Evolutionary conservation across 345 rosid genomes (phyloP).

Genomic region (Pugionium dolabratum): DNA sequence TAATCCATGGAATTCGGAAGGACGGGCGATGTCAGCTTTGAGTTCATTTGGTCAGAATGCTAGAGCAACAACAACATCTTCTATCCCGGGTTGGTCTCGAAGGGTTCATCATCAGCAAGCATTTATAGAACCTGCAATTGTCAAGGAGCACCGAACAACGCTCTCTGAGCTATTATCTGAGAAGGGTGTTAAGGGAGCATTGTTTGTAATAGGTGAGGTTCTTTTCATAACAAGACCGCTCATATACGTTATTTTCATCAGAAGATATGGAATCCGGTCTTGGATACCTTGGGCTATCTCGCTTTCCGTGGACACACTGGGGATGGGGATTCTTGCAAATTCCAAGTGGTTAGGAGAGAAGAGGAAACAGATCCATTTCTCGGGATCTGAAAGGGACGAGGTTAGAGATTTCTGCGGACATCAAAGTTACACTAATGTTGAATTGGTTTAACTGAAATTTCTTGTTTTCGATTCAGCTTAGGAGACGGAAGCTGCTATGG

Average conservation of each 20-base stretch:
- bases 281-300: constrained; percentile 97
- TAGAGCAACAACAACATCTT: constrained; percentile 44
- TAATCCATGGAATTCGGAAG: constrained; percentile 66
- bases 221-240: constrained; percentile 86
- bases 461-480: constrained; percentile 53
- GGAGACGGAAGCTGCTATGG: constrained; percentile 84
- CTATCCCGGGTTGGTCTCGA: constrained; percentile 54
- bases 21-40: constrained; percentile 79
- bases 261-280: constrained; percentile 74
- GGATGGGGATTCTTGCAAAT: constrained; percentile 53
- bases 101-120: constrained; percentile 69
- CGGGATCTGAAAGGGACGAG: constrained; percentile 69
- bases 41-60: constrained; percentile 80
- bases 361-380: constrained; percentile 49
- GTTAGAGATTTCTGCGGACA: constrained; percentile 42
- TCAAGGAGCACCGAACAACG: constrained; percentile 46
- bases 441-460: constrained; percentile 14
- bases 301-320: constrained; percentile 61
- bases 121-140: constrained; percentile 49
- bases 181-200: constrained; percentile 63
- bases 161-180: constrained; percentile 61
- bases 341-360: constrained; percentile 41
- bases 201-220: constrained; percentile 68
- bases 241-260: constrained; percentile 77
- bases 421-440: background rate